These are phyloP conservation scores for Phytophthora cryptogea DNA, from an alignment of 352 stramenopile species.

Conservation along the genomic window DNA sequence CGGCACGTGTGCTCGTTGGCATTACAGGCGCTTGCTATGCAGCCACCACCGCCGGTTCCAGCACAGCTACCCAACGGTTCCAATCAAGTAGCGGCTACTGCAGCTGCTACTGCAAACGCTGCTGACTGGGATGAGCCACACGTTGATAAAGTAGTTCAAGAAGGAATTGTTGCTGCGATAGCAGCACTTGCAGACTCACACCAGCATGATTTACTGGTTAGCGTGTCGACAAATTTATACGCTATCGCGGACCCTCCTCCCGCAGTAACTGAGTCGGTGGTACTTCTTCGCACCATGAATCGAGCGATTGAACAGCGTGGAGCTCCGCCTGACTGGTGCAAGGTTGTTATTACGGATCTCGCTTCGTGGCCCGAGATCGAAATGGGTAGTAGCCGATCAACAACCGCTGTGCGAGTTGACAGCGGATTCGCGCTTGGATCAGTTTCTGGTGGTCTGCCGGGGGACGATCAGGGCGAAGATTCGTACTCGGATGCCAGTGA, in stretches of 20 bases:
- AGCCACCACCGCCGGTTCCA: conserved; percentile 27
- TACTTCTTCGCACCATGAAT: conserved; percentile 33
- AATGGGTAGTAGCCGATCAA: conserved; percentile 13
- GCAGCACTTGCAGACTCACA: conserved; percentile 62
- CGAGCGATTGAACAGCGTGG: conserved; percentile 51
- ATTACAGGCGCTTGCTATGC: conserved; percentile 61
- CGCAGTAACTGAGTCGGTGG: conserved; percentile 16
- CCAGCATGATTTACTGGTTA: conserved; percentile 56
- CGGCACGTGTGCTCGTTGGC: conserved; percentile 68
- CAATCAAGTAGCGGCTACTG: conserved; percentile 21
- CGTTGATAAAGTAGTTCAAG: conserved; percentile 66
- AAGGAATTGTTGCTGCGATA: conserved; percentile 71
- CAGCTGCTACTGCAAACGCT: conserved; percentile 9
- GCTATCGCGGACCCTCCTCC: conserved; percentile 13
- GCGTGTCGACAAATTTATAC: conserved; percentile 32
- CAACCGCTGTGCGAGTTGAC: conserved; percentile 22
- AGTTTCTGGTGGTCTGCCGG: conserved; percentile 15
- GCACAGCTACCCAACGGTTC: conserved; percentile 15
- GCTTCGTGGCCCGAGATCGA: conserved; percentile 55
- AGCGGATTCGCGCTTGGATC: conserved; percentile 20
- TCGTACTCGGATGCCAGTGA: conserved; percentile 51
- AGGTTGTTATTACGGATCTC: conserved; percentile 58
- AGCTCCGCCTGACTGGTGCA: conserved; percentile 57
- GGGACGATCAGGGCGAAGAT: conserved; percentile 35
- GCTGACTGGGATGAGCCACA: conserved; percentile 46